Percentiles rank a stretch among this genome's conserved stretches.
Evolutionary conservation across 805 yeast genomes (phyloP).

Genomic region (Metschnikowia dekortorum): DNA sequence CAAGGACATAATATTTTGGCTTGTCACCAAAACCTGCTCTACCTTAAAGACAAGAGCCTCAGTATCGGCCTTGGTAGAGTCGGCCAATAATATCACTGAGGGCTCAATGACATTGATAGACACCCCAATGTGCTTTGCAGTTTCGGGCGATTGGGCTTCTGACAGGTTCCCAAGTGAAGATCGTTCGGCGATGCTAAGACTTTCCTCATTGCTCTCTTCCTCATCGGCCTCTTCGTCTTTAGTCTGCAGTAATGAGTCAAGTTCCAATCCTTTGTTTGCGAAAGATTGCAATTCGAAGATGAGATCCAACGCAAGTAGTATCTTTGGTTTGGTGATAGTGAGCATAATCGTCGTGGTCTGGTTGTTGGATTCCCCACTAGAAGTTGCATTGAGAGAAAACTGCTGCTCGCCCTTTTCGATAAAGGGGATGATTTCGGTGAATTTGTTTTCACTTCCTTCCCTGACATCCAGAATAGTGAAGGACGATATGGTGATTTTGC

Average conservation of each 20-base stretch:
- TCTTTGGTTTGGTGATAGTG: conserved; percentile 74
- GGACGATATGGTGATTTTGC: conserved; percentile 63
- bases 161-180: not conserved
- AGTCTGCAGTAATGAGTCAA: conserved; percentile 12
- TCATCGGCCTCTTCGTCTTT: conserved; percentile 15
- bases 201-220: not conserved
- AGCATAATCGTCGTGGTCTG: conserved; percentile 47
- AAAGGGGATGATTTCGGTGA: conserved; percentile 77
- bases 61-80: conserved; percentile 61
- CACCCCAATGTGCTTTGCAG: conserved; percentile 37
- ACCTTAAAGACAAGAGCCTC: conserved; percentile 90
- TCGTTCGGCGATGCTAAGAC: not conserved
- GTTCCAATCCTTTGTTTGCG: conserved; percentile 45
- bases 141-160: not conserved
- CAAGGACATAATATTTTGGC: conserved; percentile 61
- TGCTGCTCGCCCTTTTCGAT: conserved; percentile 62
- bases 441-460: conserved; percentile 56
- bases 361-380: conserved; percentile 36
- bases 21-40: conserved; percentile 68
- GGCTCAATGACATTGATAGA: conserved; percentile 71
- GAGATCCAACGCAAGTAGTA: conserved; percentile 82
- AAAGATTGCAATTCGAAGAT: conserved; percentile 70
- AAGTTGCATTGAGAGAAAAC: conserved; percentile 52
- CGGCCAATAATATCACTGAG: conserved; percentile 74
- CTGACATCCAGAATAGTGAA: conserved; percentile 78